A percentile compares a stretch with the other conserved stretches of the same genome.
Conservation (phyloP, 2,329 filamentous ascomycete genomes). For the Cladosporium velox region DNA sequence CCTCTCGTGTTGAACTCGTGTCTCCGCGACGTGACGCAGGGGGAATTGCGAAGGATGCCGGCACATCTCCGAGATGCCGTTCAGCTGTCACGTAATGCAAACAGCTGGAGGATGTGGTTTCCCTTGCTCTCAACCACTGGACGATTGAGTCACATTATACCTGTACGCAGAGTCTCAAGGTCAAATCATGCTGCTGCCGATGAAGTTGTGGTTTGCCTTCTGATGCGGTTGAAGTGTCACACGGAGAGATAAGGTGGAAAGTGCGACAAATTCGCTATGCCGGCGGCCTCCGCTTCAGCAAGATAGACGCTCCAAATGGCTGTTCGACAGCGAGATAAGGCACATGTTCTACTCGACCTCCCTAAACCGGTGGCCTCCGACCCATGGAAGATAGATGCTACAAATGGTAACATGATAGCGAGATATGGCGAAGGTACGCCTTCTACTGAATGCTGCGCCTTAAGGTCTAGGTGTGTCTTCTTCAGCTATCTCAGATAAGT, state of each 20-base stretch:
- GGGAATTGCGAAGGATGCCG: conserved; percentile 7
- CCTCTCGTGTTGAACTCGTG: not conserved
- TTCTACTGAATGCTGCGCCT: not conserved
- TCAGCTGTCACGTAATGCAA: not conserved
- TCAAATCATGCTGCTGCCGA: not conserved
- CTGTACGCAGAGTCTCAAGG: not conserved
- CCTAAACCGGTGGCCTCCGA: not conserved
- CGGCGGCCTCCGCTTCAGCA: not conserved
- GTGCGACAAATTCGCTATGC: not conserved
- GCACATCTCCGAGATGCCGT: not conserved
- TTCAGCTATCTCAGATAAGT: not conserved
- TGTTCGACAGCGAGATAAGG: not conserved
- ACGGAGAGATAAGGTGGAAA: not conserved
- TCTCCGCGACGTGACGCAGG: not conserved
- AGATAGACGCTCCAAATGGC: not conserved
- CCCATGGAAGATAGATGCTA: not conserved
- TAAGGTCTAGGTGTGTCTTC: not conserved
- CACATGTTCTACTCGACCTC: not conserved
- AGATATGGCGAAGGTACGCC: not conserved
- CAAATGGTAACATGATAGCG: not conserved
- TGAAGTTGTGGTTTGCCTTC: not conserved
- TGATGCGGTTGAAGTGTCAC: not conserved
- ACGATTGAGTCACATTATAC: not conserved
- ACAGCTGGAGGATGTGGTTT: not conserved
- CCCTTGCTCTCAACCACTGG: not conserved